Percentiles rank a stretch among this genome's conserved stretches.
phyloP scores from a whole-genome alignment of 257 asterid genomes.

The Nyctanthes arbortristis region DNA sequence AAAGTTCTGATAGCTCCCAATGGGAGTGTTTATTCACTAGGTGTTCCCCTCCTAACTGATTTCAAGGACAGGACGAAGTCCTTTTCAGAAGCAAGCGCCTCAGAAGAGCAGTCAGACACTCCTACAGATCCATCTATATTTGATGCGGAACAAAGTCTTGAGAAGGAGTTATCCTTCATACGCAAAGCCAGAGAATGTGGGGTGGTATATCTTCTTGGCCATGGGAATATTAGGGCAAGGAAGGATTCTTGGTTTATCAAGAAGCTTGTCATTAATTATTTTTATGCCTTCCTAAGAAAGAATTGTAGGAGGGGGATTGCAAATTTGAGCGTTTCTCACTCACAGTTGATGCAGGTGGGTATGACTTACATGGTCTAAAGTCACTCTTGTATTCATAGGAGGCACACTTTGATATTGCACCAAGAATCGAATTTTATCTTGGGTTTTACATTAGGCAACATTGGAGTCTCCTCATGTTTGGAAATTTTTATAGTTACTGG shows the following conservation, averaged over 20 bases:
- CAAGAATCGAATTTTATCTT: not conserved
- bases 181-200: slow-evolving; percentile 85
- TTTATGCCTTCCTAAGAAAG: slow-evolving; percentile 89
- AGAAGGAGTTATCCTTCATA: slow-evolving; percentile 82
- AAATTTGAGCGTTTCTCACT: slow-evolving; percentile 84
- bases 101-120: slow-evolving; percentile 45
- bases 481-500: slow-evolving; percentile 11
- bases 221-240: slow-evolving; percentile 87
- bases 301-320: slow-evolving; percentile 86
- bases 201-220: slow-evolving; percentile 92
- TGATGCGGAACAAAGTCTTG: slow-evolving; percentile 75
- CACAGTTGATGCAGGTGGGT: slow-evolving; percentile 89
- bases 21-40: slow-evolving; percentile 83
- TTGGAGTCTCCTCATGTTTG: slow-evolving; percentile 18
- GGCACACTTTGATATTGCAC: not conserved
- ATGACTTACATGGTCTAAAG: slow-evolving; percentile 94
- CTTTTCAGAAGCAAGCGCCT: slow-evolving; percentile 44
- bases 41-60: slow-evolving; percentile 80
- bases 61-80: slow-evolving; percentile 55
- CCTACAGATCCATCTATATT: slow-evolving; percentile 31
- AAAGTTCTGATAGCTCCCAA: slow-evolving; percentile 78
- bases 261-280: slow-evolving; percentile 86
- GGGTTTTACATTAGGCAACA: slow-evolving; percentile 15
- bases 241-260: slow-evolving; percentile 91
- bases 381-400: not conserved